A percentile compares a stretch with the other conserved stretches of the same genome.
Conservation (phyloP, 352 stramenopile species). For the Pythium oligandrum region DNA sequence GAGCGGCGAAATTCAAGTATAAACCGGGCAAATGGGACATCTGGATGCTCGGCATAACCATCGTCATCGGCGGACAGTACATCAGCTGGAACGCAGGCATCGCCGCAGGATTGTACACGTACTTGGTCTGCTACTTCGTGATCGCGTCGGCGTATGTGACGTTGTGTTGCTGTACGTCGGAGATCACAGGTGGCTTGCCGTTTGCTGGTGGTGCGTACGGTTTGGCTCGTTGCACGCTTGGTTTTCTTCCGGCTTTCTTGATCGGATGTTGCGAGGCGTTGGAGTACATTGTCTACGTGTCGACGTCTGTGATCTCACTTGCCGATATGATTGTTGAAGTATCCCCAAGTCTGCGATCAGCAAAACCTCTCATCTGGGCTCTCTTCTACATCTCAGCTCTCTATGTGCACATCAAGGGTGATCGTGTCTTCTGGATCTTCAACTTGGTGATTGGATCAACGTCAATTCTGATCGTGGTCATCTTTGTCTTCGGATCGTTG, state of each 20-base stretch:
- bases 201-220: slow-evolving; percentile 16
- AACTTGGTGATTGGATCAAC: slow-evolving; percentile 14
- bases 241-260: slow-evolving; percentile 7
- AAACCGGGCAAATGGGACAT: slow-evolving; percentile 3
- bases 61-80: slow-evolving; percentile 13
- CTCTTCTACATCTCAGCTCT: slow-evolving; percentile 17
- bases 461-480: slow-evolving; percentile 10
- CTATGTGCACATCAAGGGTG: slow-evolving; percentile 12
- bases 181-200: slow-evolving; percentile 14
- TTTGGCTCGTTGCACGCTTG: slow-evolving; percentile 7
- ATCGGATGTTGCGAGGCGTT: slow-evolving; percentile 10
- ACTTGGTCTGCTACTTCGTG: background rate
- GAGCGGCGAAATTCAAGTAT: background rate
- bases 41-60: background rate
- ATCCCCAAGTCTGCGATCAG: background rate
- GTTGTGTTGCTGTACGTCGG: slow-evolving; percentile 7
- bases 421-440: slow-evolving; percentile 19
- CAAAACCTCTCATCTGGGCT: slow-evolving; percentile 5
- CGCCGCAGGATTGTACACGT: background rate
- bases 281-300: slow-evolving; percentile 11
- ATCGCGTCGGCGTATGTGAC: slow-evolving; percentile 8
- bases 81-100: slow-evolving; percentile 10
- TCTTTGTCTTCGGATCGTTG: slow-evolving; percentile 15
- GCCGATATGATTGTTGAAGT: background rate
- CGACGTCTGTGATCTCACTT: background rate